A percentile compares a stretch with the other conserved stretches of the same genome.
Conservation (phyloP, 1,139 yeast species). For the Nadsonia commutata region DNA sequence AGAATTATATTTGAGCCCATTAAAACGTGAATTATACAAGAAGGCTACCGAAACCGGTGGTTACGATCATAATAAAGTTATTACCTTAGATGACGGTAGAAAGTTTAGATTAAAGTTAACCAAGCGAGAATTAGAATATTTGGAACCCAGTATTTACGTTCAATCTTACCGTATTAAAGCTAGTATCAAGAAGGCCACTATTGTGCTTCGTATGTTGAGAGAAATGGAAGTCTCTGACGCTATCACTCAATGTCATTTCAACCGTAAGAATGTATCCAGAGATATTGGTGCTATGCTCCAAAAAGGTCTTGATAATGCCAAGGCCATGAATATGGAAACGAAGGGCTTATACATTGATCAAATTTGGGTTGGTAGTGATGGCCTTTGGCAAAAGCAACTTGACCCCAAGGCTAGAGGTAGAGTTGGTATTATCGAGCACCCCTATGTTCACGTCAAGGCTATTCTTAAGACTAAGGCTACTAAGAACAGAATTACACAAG, state of each 20-base stretch:
- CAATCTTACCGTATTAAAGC: conserved; percentile 70
- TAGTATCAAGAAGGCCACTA: conserved; percentile 77
- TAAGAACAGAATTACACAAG: conserved; percentile 33
- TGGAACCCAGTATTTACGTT: conserved; percentile 75
- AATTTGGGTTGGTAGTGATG: conserved; percentile 90
- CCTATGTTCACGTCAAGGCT: conserved; percentile 68
- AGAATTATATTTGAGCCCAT: conserved; percentile 42
- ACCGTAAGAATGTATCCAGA: conserved; percentile 62
- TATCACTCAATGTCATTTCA: conserved; percentile 84
- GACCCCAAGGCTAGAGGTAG: conserved; percentile 89
- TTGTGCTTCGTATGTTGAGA: conserved; percentile 60
- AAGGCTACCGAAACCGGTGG: conserved; percentile 59
- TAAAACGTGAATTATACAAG: conserved; percentile 51
- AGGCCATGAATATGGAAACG: conserved; percentile 40
- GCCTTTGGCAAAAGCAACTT: conserved; percentile 52
- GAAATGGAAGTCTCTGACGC: conserved; percentile 64
- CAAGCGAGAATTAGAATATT: conserved; percentile 47
- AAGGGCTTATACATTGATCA: conserved; percentile 59
- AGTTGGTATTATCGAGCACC: conserved; percentile 61
- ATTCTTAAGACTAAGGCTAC: conserved; percentile 50
- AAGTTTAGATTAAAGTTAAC: conserved; percentile 43
- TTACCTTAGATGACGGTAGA: conserved; percentile 35
- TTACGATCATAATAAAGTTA: conserved; percentile 47
- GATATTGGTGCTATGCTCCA: conserved; percentile 67
- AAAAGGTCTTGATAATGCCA: conserved; percentile 58